Evolutionary conservation across 2,329 filamentous ascomycete species (phyloP), one percentile per base, ranked within the genome.

Genomic region (Ophiostoma sp.): DNA sequence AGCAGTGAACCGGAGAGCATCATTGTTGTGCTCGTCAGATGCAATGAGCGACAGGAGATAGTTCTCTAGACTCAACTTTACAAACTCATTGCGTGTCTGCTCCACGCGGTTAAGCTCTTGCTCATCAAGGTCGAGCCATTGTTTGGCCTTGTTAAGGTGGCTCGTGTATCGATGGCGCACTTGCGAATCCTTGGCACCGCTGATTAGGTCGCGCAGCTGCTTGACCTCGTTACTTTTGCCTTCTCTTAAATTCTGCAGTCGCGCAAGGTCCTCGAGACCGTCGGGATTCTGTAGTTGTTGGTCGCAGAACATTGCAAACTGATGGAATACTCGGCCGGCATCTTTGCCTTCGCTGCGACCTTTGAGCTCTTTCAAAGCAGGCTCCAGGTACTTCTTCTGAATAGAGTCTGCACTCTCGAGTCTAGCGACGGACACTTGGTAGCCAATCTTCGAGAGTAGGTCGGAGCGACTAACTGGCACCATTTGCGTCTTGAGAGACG

Each of bases 271-370:
- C 76, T 96, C 92, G 1, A 93, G 80, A 45, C 89, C 87, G 73
- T 96, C 92, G 0, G 89, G 85, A 74, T 94, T 94, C 74, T 97
- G 91, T 9, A 99, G 82, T 76, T 99, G 95, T 74, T 93, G 88
- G 76, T 99, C 94, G 74, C 96, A 99, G 76, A 99, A 99, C 66
- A 88, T 85, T 40, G 96, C 95, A 77, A 98, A 98, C 74, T 96
- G 92, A 76, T 97, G 93, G 74, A 93, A 97, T 0, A 98, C 95
- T 72, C 92, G 85, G 0, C 93, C 93, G 2, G 93, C 91, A 70
- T 94, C 91, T 62, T 84, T 82, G 1, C 90, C 90, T 67, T 87
- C 83, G 5, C 79, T 84, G 63, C 85, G 84, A 1, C 87, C 88
- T 73, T 87, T 89, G 7, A 99, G 81, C 75, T 96, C 91, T 72